These are phyloP conservation scores for Astrothelium subdiscretum DNA, from an alignment of 495 filamentous ascomycete genomes.

Conservation along the genomic window DNA sequence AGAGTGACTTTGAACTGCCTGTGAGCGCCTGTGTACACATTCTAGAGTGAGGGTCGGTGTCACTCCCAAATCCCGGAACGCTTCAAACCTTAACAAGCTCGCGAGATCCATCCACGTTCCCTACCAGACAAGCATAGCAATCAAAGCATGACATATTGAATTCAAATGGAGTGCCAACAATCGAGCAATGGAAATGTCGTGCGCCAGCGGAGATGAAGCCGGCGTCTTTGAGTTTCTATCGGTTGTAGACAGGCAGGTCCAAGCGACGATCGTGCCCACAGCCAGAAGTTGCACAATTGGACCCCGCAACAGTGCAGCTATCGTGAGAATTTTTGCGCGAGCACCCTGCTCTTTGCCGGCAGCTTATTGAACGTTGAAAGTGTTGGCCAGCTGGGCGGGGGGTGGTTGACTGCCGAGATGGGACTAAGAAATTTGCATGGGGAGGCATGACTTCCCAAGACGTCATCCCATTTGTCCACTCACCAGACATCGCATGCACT, in stretches of 20 bases:
- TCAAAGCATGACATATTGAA: too few relatives aligned
- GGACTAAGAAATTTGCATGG: neutral
- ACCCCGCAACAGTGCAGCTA: neutral
- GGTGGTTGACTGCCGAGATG: neutral
- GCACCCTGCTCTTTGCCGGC: neutral
- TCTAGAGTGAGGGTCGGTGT: too few relatives aligned
- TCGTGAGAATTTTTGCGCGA: neutral
- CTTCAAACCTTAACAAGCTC: too few relatives aligned
- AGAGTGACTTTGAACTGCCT: too few relatives aligned
- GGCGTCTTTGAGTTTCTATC: too few relatives aligned
- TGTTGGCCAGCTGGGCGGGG: neutral
- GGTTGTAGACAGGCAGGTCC: neutral
- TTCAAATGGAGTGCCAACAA: too few relatives aligned
- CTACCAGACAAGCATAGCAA: too few relatives aligned
- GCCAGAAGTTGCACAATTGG: neutral
- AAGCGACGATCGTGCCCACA: too few relatives aligned
- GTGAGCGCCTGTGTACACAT: too few relatives aligned
- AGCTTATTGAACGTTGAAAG: neutral
- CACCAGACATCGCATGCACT: neutral
- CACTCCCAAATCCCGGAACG: too few relatives aligned
- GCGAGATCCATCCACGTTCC: too few relatives aligned
- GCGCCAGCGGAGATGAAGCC: neutral
- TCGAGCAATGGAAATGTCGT: too few relatives aligned
- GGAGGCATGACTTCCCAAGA: neutral
- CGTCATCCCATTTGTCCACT: constrained; percentile 1